Evolutionary conservation across 805 yeast genomes (phyloP).

Genomic region (Saccharomycopsis vini): DNA sequence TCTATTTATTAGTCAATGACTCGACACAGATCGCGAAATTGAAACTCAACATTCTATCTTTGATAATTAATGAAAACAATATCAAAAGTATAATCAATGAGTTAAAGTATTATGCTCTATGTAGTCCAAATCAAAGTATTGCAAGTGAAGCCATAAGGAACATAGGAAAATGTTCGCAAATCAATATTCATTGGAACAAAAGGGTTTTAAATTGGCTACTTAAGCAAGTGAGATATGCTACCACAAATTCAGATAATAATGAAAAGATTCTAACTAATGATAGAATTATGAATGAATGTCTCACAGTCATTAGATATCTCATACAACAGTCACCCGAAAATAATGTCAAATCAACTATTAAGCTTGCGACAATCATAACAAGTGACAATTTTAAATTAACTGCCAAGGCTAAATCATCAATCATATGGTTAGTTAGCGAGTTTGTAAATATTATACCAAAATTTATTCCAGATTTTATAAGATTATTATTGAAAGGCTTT

Average conservation of each 20-base stretch:
- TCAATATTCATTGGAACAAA: conserved; percentile 39
- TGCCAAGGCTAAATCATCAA: conserved; percentile 63
- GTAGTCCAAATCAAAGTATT: conserved; percentile 22
- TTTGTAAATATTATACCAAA: conserved; percentile 39
- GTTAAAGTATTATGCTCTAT: conserved; percentile 46
- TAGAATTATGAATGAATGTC: conserved; percentile 48
- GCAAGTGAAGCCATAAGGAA: conserved; percentile 48
- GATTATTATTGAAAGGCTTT: conserved; percentile 47
- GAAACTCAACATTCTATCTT: conserved; percentile 55
- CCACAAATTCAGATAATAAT: conserved; percentile 19
- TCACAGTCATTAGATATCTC: conserved; percentile 63
- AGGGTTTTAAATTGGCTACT: conserved; percentile 59
- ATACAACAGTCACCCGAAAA: conserved; percentile 53
- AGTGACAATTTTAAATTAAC: conserved; percentile 21
- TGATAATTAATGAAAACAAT: conserved; percentile 46
- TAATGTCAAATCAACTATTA: conserved; percentile 47
- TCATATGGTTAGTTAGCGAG: conserved; percentile 90
- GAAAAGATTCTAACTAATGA: conserved; percentile 16
- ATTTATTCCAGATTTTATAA: conserved; percentile 68
- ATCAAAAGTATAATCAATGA: conserved; percentile 48
- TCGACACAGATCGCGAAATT: conserved; percentile 32
- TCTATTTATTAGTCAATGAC: conserved; percentile 54
- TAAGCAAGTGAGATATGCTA: conserved; percentile 32
- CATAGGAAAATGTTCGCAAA: conserved; percentile 51
- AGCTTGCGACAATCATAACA: conserved; percentile 33